Evolutionary conservation across 2,329 filamentous ascomycete species (phyloP).

Genomic region (Fusarium temperatum): DNA sequence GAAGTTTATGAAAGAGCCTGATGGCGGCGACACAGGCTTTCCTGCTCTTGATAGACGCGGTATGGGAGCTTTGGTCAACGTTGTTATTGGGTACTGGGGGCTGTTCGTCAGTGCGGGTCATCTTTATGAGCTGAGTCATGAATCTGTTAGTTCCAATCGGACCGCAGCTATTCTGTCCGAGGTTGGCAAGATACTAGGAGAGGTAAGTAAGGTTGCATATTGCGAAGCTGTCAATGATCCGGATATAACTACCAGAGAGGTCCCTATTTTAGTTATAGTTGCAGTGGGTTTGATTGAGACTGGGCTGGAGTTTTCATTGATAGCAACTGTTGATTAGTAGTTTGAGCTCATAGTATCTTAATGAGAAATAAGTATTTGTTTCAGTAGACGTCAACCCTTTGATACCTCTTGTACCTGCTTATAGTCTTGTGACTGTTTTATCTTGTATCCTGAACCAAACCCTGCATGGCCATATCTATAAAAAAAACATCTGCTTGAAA

Average conservation of each 20-base stretch:
- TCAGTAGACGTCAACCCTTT: no score
- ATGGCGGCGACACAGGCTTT: neutral
- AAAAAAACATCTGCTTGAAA: no score
- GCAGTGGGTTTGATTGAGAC: neutral
- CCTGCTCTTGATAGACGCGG: neutral
- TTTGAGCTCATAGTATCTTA: neutral
- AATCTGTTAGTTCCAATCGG: accelerated
- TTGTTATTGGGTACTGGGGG: neutral
- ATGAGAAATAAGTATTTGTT: no score
- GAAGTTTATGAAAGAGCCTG: neutral
- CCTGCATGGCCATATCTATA: no score
- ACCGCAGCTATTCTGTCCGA: neutral
- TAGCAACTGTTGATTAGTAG: neutral
- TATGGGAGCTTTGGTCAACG: accelerated
- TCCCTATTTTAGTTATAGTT: neutral
- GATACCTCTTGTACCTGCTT: no score
- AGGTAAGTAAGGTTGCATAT: neutral
- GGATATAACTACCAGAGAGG: neutral
- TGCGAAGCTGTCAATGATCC: neutral
- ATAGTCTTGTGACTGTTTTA: no score
- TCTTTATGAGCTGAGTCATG: neutral
- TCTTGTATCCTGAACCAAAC: no score
- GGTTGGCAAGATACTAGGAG: neutral
- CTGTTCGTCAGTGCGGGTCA: neutral
- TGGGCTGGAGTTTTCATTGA: neutral